Percentiles rank a stretch among this genome's conserved stretches.
These are phyloP conservation scores for Chalciporus chontae DNA, from an alignment of 768 basidiomycete genomes.

Conservation along the genomic window DNA sequence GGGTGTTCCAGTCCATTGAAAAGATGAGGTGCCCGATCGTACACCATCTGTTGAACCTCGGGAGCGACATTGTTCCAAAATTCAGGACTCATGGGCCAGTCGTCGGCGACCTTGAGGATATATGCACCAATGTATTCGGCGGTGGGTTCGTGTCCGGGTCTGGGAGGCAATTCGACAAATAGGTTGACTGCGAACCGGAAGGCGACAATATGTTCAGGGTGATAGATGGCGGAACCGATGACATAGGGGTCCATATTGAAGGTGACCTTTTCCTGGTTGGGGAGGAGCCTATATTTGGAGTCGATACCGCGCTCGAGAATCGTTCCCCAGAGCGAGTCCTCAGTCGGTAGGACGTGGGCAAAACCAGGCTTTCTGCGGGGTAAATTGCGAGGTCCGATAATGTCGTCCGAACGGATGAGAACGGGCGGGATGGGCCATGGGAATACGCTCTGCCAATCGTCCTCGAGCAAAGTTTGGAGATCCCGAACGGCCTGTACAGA, in stretches of 20 bases:
- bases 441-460: conserved; percentile 5
- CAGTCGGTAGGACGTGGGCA: conserved; percentile 6
- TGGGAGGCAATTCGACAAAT: conserved; percentile 12
- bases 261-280: background rate
- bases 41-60: conserved; percentile 2
- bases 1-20: background rate
- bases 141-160: background rate
- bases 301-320: conserved; percentile 15
- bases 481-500: conserved; percentile 6
- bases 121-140: conserved; percentile 27
- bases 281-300: conserved; percentile 2
- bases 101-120: conserved; percentile 9
- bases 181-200: conserved; percentile 26
- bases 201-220: conserved; percentile 14
- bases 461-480: conserved; percentile 10
- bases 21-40: background rate
- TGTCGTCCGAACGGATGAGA: conserved; percentile 16
- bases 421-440: conserved; percentile 22
- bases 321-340: conserved; percentile 14
- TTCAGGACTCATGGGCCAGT: background rate
- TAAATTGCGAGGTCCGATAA: conserved; percentile 8
- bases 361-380: conserved; percentile 1
- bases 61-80: conserved; percentile 12
- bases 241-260: background rate
- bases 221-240: conserved; percentile 9